Base-by-base conservation (phyloP, 805 yeast species). In the Spathaspora gorwiae region DNA sequence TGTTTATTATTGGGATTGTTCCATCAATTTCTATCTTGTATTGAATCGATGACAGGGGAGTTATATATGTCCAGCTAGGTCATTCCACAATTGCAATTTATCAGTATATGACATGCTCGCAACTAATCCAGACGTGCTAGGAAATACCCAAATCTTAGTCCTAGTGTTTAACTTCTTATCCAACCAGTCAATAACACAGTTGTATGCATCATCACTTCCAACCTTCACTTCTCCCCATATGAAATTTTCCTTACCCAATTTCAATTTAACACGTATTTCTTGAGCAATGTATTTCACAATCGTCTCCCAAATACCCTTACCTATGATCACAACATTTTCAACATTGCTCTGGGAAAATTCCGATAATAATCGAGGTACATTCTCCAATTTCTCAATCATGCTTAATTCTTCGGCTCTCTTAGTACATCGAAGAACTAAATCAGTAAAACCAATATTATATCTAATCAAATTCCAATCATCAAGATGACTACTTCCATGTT, bases 251-350 rank as follows among this genome's bases (percentile, higher is more conserved):
- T 60, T 54, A 14, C 56, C 52, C 31, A 62, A 49, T 36, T 62
- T 56, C 35, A 52, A 44, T 26, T 58, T 55, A 15, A 70, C 67
- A 6, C 60, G 55, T 36, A 62, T 47, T 43, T 53, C 54, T 7
- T 40, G 43, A 12, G 54, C 55, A 45, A 62, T 44, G 49, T 56
- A 68, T 49, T 66, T 70, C 42, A 76, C 69, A 0, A 85, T 60
- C 2, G 74, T 59, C 44, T 83, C 87, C 88, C 89, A 85, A 6
- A 85, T 82, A 0, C 89, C 89, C 53, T 83, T 83, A 0, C 94
- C 94, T 3, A 85, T 78, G 19, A 86, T 61, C 31, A 84, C 81
- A 0, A 83, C 64, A 31, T 67, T 64, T 27, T 59, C 51, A 0
- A 86, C 80, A 1, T 58, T 45, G 29, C 66, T 48, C 1, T 33